Percentiles rank a stretch among this genome's conserved stretches.
Conservation (phyloP, 2,329 filamentous ascomycete genomes). For the Hypoxylon sp. region DNA sequence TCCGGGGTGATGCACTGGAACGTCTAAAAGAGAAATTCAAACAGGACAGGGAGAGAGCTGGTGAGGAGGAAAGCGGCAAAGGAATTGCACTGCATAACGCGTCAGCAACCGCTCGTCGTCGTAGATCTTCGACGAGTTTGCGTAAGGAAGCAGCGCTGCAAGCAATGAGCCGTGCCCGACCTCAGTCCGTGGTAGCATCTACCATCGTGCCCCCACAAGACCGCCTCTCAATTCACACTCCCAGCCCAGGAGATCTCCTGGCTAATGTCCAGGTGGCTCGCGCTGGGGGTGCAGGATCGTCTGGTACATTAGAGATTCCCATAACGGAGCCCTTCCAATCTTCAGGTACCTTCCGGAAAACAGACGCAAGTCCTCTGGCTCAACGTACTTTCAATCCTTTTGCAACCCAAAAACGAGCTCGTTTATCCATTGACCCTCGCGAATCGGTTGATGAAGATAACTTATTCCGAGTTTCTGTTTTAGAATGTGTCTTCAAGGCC, state of each 20-base stretch:
- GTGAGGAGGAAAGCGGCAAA: constrained; percentile 85
- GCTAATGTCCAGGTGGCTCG: constrained; percentile 82
- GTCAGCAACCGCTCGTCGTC: constrained; percentile 71
- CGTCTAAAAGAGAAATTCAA: constrained; percentile 94
- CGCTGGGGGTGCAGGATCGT: constrained; percentile 65
- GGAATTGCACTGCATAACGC: constrained; percentile 96
- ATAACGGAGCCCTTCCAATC: constrained; percentile 50
- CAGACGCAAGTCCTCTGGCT: constrained; percentile 63
- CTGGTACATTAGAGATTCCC: constrained; percentile 52
- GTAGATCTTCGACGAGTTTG: constrained; percentile 80
- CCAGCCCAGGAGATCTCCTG: constrained; percentile 83
- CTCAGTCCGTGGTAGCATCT: constrained; percentile 61
- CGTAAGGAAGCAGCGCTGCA: constrained; percentile 85
- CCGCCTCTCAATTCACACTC: constrained; percentile 62
- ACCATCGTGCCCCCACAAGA: constrained; percentile 61
- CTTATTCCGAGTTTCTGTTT: constrained; percentile 88
- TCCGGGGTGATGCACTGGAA: constrained; percentile 85
- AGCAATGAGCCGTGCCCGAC: constrained; percentile 68
- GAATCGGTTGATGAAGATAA: constrained; percentile 91
- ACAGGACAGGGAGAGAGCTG: constrained; percentile 85
- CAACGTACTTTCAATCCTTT: constrained; percentile 71
- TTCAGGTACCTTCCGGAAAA: constrained; percentile 54
- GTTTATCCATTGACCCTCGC: constrained; percentile 74
- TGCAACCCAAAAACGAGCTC: constrained; percentile 64
- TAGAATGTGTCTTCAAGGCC: constrained; percentile 96